phyloP scores from a whole-genome alignment of 2,329 filamentous ascomycete genomes.

The Trichoderma koningiopsis region DNA sequence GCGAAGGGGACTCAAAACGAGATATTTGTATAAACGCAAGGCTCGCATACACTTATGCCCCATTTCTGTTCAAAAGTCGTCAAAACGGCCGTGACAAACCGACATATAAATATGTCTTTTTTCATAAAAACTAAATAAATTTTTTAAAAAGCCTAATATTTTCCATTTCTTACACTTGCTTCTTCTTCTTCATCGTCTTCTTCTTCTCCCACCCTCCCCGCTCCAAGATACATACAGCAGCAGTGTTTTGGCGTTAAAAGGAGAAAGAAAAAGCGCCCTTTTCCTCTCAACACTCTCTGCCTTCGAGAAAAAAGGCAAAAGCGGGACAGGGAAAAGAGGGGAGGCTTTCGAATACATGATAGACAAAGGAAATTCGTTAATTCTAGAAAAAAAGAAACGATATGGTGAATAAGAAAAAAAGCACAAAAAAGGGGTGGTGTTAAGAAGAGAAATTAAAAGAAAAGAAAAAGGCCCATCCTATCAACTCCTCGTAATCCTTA shows the following conservation, averaged over 20 bases:
- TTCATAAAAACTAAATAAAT: constrained; percentile 1
- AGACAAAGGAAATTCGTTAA: constrained; percentile 24
- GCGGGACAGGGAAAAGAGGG: background rate
- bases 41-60: background rate
- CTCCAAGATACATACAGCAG: background rate
- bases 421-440: background rate
- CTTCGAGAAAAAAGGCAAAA: background rate
- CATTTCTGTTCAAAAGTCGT: background rate
- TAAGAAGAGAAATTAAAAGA: background rate
- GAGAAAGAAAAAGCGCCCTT: background rate
- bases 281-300: background rate
- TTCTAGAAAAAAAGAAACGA: constrained; percentile 13
- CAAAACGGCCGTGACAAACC: background rate
- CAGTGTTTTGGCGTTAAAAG: constrained; percentile 1
- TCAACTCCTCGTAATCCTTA: constrained; percentile 17
- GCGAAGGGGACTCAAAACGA: background rate
- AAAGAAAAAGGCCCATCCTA: background rate
- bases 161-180: background rate
- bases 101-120: background rate
- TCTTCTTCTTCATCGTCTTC: too few species aligned
- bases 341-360: constrained; percentile 4
- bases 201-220: background rate
- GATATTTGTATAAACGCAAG: background rate
- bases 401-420: background rate
- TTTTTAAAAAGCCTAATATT: background rate